Percentiles rank a stretch among this genome's conserved stretches.
These are phyloP conservation scores for Cercis canadensis DNA, from an alignment of 306 rosid genomes.

Conservation along the genomic window DNA sequence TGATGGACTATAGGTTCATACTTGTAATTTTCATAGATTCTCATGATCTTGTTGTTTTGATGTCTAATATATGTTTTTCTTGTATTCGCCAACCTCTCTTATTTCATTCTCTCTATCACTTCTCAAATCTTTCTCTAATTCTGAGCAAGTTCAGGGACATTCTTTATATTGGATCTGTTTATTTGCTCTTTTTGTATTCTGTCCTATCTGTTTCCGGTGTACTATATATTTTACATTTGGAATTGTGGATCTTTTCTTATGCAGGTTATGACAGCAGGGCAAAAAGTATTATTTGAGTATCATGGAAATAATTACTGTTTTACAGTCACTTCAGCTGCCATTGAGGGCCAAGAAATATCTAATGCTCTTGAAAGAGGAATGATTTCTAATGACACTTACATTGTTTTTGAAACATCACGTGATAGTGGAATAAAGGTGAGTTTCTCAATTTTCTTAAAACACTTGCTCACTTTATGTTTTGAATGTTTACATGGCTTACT, in stretches of 20 bases:
- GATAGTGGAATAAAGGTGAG: conserved; percentile 92
- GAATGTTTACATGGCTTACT: conserved; percentile 24
- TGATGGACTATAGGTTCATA: conserved; percentile 1
- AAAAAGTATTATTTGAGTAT: conserved; percentile 81
- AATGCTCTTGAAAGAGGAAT: conserved; percentile 79
- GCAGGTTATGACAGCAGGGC: conserved; percentile 94
- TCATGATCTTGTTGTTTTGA: conserved; percentile 26
- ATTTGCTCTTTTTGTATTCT: conserved; percentile 13
- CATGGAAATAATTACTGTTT: conserved; percentile 83
- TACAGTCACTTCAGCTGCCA: conserved; percentile 70
- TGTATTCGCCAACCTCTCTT: conserved; percentile 7
- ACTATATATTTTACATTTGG: conserved; percentile 1
- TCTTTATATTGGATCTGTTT: conserved; percentile 5
- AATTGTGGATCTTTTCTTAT: conserved; percentile 29
- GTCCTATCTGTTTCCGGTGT: conserved; percentile 1
- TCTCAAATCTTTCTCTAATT: conserved; percentile 3
- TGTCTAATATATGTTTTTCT: conserved; percentile 26
- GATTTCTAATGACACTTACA: conserved; percentile 79
- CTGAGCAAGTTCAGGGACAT: conserved; percentile 8
- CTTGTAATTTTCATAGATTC: conserved; percentile 14
- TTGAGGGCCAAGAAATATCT: conserved; percentile 74
- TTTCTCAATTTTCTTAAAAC: conserved; percentile 28
- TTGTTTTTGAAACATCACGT: conserved; percentile 80
- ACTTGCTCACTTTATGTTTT: conserved; percentile 9
- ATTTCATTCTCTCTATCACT: not conserved